Evolutionary conservation across 306 rosid genomes (phyloP).

Genomic region (Inga oerstediana): DNA sequence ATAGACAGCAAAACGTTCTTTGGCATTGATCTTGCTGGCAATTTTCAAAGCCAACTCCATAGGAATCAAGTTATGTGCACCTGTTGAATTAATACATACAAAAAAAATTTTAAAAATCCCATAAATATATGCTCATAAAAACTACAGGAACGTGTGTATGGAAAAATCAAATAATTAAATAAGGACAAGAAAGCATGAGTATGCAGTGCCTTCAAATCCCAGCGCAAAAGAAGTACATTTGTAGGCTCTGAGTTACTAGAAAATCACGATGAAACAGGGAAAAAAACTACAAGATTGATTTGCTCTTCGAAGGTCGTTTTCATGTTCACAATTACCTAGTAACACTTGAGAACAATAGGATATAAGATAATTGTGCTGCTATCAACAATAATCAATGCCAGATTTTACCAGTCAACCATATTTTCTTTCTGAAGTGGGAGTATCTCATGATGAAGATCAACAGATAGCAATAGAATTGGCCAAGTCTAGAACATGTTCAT

Average conservation of each 20-base stretch:
- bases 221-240: background rate
- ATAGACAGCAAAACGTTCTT: constrained; percentile 64
- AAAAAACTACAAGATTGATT: background rate
- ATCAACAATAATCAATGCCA: background rate
- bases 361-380: no score
- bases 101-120: background rate
- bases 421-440: background rate
- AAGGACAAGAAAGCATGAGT: background rate
- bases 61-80: constrained; percentile 71
- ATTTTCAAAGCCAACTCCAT: constrained; percentile 78
- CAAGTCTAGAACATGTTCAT: background rate
- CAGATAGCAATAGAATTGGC: background rate
- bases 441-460: background rate
- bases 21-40: constrained; percentile 53
- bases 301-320: constrained; percentile 3
- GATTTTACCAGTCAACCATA: background rate
- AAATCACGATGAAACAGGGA: constrained; percentile 5
- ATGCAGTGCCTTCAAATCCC: background rate
- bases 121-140: constrained; percentile 9
- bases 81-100: constrained; percentile 39
- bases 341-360: background rate
- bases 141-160: background rate
- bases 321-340: background rate
- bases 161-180: background rate
- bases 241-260: background rate